These are phyloP conservation scores for Mucor indicus DNA, from an alignment of 371 early-diverging fungal genomes.

Conservation along the genomic window DNA sequence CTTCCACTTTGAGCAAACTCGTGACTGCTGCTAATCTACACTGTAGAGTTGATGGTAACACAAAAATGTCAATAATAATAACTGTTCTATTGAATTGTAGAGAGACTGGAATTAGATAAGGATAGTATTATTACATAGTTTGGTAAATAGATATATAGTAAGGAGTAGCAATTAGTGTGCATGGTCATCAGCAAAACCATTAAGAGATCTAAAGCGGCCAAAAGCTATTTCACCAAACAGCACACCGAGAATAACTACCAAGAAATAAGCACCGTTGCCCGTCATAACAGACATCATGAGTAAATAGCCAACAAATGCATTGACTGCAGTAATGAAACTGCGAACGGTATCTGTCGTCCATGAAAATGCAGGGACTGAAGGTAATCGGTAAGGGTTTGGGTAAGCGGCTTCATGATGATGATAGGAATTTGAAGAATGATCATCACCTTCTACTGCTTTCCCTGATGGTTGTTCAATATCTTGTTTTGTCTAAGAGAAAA, in stretches of 20 bases:
- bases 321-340: conserved; percentile 45
- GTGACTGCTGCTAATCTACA: too few species aligned
- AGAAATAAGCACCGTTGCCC: conserved; percentile 70
- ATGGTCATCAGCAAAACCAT: conserved; percentile 27
- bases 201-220: conserved; percentile 43
- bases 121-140: background rate
- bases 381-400: conserved; percentile 23
- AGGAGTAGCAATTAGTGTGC: conserved; percentile 17
- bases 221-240: conserved; percentile 69
- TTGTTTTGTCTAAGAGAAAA: too few species aligned
- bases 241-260: conserved; percentile 62
- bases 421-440: conserved; percentile 87
- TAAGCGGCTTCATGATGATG: too few species aligned
- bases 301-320: conserved; percentile 56
- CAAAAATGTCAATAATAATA: too few species aligned
- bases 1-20: too few species aligned
- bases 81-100: too few species aligned
- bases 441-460: conserved; percentile 93
- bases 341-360: conserved; percentile 54
- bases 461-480: conserved; percentile 79
- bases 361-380: conserved; percentile 46
- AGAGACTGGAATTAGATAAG: background rate
- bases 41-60: too few species aligned
- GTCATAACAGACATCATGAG: conserved; percentile 86
- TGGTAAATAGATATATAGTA: background rate